Base-by-base conservation (phyloP, 768 basidiomycete genomes). In the Boletus sp. region DNA sequence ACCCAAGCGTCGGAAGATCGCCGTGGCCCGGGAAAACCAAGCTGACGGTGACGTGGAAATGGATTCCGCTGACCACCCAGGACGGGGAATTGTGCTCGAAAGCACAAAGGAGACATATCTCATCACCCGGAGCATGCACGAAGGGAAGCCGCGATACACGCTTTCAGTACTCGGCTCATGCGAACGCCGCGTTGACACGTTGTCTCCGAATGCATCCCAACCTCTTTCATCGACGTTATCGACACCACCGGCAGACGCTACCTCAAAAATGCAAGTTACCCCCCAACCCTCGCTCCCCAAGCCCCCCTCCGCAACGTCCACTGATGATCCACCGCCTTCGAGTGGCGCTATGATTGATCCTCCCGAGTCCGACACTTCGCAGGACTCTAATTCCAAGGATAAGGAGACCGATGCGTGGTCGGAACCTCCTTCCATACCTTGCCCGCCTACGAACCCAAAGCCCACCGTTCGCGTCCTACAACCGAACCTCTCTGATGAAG, bases 1-100 rank as follows among this genome's bases (percentile, higher is more conserved):
- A 7, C n/a, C 52, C 11, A 71, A 71, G 48, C 70, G 70, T 25
- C 67, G 68, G 48, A 71, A 66, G 61, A 30, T 59, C 2, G n/a
- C 50, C 38, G 46, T 34, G 32, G n/a, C 23, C 3, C 43, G 10
- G n/a, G 61, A 57, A 40, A 47, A 6, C n/a, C 60, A 56, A 34
- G 25, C 15, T 5, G 51, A 57, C 10, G 58, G 34, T 3, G 58
- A 57, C 1, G 48, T 55, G 3, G 54, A 58, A 2, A 54, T 43
- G 56, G 56, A 56, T n/a, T 19, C 56, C 1, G 51, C 21, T 5
- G 59, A 61, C 3, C 61, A 63, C 0, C 7, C 41, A 23, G 42
- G 32, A 30, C 48, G 42, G 33, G 66, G 67, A 5, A 21, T 70
- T 25, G 57, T 72, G 21, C 59, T 70, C 15, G 69, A 70, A 37